These are phyloP conservation scores for Fonsecaea monophora DNA, from an alignment of 2,329 filamentous ascomycete genomes.

Conservation along the genomic window DNA sequence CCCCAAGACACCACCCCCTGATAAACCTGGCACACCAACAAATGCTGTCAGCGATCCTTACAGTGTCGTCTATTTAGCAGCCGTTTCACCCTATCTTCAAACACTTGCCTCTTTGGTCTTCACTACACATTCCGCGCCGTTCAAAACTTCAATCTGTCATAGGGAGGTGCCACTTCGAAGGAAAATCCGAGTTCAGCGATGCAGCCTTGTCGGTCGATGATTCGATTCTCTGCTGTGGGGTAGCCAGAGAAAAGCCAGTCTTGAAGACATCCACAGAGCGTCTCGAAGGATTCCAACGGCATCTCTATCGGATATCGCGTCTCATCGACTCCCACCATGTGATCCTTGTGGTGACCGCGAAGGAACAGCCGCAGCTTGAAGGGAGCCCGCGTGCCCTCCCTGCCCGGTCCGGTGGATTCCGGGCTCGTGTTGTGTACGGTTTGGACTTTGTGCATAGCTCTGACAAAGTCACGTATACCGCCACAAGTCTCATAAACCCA, in stretches of 20 bases:
- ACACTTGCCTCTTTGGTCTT: not conserved
- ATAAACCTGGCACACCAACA: too few relatives aligned
- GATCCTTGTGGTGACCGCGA: too few relatives aligned
- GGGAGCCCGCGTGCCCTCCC: not conserved
- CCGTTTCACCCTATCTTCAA: not conserved
- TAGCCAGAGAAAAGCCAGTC: not conserved
- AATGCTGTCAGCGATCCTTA: too few relatives aligned
- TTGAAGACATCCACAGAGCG: not conserved
- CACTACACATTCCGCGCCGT: not conserved
- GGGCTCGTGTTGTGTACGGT: not conserved
- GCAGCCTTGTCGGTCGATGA: not conserved
- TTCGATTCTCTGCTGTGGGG: not conserved
- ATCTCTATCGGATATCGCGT: too few relatives aligned
- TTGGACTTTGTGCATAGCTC: not conserved
- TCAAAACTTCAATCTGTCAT: not conserved
- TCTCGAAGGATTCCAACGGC: conserved; percentile 1
- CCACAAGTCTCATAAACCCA: too few relatives aligned
- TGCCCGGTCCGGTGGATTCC: not conserved
- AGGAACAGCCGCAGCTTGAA: not conserved
- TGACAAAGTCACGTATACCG: not conserved
- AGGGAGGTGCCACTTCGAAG: too few relatives aligned
- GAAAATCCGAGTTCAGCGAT: conserved; percentile 1
- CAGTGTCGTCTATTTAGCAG: too few relatives aligned
- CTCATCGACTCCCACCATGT: too few relatives aligned
- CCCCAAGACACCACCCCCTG: too few relatives aligned